Conservation (phyloP, 805 yeast genomes). For the Lipomyces anomalus region DNA sequence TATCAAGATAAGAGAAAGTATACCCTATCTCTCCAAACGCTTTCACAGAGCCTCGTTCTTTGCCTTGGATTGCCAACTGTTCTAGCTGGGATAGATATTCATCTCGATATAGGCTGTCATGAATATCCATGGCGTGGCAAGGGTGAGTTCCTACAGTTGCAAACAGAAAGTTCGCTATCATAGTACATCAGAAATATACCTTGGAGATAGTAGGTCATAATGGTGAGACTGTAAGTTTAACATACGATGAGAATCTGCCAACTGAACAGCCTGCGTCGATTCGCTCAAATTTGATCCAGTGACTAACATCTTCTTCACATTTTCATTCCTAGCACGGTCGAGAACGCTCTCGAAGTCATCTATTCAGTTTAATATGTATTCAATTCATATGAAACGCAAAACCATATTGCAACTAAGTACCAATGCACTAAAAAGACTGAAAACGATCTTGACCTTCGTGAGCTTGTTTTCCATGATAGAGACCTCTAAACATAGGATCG, state of each 20-base stretch:
- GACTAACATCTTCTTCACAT: slow-evolving; percentile 65
- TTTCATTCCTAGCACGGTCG: slow-evolving; percentile 55
- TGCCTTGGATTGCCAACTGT: slow-evolving; percentile 45
- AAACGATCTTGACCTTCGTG: slow-evolving; percentile 43
- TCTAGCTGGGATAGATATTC: slow-evolving; percentile 47
- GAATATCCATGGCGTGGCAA: slow-evolving; percentile 64
- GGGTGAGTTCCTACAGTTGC: slow-evolving; percentile 96
- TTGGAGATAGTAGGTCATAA: slow-evolving; percentile 1
- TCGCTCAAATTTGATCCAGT: slow-evolving; percentile 79
- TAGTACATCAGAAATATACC: slow-evolving; percentile 2
- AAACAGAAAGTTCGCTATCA: slow-evolving; percentile 32
- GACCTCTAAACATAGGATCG: slow-evolving; percentile 81
- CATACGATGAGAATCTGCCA: too few species aligned
- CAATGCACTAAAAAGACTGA: not conserved
- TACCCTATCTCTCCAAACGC: slow-evolving; percentile 92
- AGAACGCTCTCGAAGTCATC: slow-evolving; percentile 61
- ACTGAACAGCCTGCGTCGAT: slow-evolving; percentile 52
- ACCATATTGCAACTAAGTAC: not conserved
- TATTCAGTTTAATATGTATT: too few species aligned
- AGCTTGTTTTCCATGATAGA: slow-evolving; percentile 60
- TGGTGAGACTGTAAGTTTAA: too few species aligned
- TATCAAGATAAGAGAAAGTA: not conserved
- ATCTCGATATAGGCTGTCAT: slow-evolving; percentile 31
- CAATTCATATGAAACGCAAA: too few species aligned
- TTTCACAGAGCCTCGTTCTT: slow-evolving; percentile 48